Base-by-base conservation (phyloP, 768 basidiomycete species). In the Hydnomerulius pinastri region DNA sequence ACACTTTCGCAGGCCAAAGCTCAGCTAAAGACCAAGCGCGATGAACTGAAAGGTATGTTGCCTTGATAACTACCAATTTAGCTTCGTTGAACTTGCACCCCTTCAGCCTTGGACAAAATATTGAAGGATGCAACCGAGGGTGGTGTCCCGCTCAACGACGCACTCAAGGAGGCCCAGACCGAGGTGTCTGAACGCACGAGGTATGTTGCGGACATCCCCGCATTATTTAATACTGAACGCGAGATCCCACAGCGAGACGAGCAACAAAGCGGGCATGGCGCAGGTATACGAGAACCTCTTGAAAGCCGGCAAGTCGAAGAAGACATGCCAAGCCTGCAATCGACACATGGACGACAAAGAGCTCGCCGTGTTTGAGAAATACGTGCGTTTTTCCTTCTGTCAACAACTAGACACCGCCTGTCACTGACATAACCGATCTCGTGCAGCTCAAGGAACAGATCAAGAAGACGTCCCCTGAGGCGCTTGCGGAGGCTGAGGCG, bases 301-400 rank as follows among this genome's bases (percentile, higher is more conserved):
- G 33, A 69, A 72, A 13, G 65, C 69, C 1, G 90, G 87, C 28
- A 80, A 80, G 62, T 71, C 75, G 43, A 80, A 85, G 54, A 84
- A 87, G 60, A 67, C 75, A 0, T 99, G 96, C 60, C 73, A 80
- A 10, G 84, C 83, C 7, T 98, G 96, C 63, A 82, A 84, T 58
- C 81, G 94, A 1, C 74, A 73, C 32, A 70, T 98, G 62, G 71
- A 78, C 18, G 77, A 78, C 23, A 60, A 64, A 2, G 85, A 85
- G 37, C 57, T 80, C 39, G 69, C 70, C 0, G 74, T 77, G 1
- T 90, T 94, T 53, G 87, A 94, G 65, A 79, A 77, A 69, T 83
- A 83, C 60, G 92, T 90, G 49, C 45, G 84, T 71, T 51, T 18
- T 18, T 44, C 35, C 15, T 37, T 23, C 36, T 43, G 20, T 17